These are phyloP conservation scores for Skeletonema potamos DNA, from an alignment of 108 stramenopile genomes.

Conservation along the genomic window DNA sequence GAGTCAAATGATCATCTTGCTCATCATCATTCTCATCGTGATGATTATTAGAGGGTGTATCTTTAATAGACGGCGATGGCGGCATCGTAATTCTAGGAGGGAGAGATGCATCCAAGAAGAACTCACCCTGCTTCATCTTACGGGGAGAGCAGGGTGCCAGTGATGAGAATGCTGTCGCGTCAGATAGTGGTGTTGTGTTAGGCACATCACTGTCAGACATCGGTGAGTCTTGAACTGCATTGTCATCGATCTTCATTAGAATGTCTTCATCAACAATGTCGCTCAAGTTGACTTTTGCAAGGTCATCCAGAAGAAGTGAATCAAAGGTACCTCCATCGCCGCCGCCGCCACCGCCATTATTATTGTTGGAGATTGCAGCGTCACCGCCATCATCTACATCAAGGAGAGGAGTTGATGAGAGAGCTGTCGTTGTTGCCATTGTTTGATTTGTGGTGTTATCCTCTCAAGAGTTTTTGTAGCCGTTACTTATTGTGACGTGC, in stretches of 20 bases:
- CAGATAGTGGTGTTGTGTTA: neutral
- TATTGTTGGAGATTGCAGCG: neutral
- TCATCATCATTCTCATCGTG: neutral
- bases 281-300: slow-evolving; percentile 2
- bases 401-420: neutral
- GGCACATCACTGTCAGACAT: neutral
- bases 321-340: neutral
- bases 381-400: neutral
- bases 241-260: neutral
- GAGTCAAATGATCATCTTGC: neutral
- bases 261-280: neutral
- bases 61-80: neutral
- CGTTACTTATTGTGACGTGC: no score
- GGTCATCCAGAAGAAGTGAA: neutral
- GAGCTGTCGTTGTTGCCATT: neutral
- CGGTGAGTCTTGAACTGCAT: neutral
- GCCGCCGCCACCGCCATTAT: neutral
- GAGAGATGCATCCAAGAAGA: neutral
- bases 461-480: no score
- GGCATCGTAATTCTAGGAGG: neutral
- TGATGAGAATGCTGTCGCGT: neutral
- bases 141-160: neutral
- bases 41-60: neutral
- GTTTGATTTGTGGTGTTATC: no score
- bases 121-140: neutral